Conservation (phyloP, 257 asterid species). For the Rhazya stricta region DNA sequence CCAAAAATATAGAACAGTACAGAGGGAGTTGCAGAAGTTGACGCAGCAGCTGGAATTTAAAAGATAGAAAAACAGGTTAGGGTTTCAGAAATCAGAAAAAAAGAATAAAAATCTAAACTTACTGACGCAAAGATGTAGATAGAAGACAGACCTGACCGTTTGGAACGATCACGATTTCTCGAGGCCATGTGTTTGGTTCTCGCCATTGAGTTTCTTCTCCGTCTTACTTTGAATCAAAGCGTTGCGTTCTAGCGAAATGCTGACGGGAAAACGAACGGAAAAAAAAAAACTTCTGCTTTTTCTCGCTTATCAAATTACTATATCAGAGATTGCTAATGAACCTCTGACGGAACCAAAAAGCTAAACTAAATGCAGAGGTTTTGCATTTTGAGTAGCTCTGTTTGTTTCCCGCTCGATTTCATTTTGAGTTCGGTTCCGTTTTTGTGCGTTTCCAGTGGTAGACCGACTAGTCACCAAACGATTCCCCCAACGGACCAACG, state of each 20-base stretch:
- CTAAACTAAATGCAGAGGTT: background rate
- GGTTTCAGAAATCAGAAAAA: slow-evolving; percentile 25
- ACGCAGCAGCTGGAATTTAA: slow-evolving; percentile 35
- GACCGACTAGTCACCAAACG: background rate
- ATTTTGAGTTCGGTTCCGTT: background rate
- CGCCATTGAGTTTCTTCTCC: slow-evolving; percentile 40
- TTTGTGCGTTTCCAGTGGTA: background rate
- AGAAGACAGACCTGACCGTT: slow-evolving; percentile 30
- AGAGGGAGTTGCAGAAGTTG: slow-evolving; percentile 30
- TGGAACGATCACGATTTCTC: slow-evolving; percentile 15
- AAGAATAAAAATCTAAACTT: background rate
- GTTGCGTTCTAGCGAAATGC: background rate
- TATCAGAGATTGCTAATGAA: background rate
- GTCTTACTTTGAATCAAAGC: background rate
- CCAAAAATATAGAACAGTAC: slow-evolving; percentile 23
- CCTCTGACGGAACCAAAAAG: background rate
- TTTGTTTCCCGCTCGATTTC: slow-evolving; percentile 21
- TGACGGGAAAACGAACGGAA: no score
- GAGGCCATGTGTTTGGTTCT: slow-evolving; percentile 45
- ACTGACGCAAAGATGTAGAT: background rate
- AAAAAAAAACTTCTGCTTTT: background rate
- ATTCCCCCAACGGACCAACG: background rate
- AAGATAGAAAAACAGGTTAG: slow-evolving; percentile 23
- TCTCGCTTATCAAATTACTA: background rate
- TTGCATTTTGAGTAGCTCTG: background rate